Conservation (phyloP, 2,329 filamentous ascomycete species). For the Ceratocystis harringtonii region DNA sequence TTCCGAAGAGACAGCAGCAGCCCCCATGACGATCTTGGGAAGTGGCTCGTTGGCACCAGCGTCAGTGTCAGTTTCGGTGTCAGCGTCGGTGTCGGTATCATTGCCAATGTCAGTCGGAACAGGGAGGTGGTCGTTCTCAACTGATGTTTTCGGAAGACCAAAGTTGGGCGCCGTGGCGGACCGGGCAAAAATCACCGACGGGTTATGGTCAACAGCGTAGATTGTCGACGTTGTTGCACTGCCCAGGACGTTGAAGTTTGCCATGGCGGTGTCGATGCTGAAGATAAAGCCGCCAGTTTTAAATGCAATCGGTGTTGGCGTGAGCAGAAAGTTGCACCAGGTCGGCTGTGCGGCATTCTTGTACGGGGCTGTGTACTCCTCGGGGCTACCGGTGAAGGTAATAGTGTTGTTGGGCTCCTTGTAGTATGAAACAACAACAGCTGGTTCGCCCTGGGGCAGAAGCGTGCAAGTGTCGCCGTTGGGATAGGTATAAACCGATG, state of each 20-base stretch:
- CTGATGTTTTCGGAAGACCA: constrained; percentile 18
- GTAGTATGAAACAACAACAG: constrained; percentile 32
- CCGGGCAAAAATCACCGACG: constrained; percentile 30
- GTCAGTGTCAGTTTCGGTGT: too few species aligned
- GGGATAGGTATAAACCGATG: constrained; percentile 11
- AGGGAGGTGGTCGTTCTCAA: constrained; percentile 10
- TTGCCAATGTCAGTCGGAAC: constrained; percentile 1
- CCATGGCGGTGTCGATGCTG: constrained; percentile 2
- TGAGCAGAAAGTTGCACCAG: constrained; percentile 25
- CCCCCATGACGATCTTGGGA: constrained; percentile 4
- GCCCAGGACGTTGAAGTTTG: constrained; percentile 17
- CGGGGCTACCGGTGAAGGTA: constrained; percentile 33
- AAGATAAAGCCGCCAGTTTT: constrained; percentile 16
- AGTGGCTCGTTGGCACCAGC: neutral
- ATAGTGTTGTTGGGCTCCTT: constrained; percentile 29
- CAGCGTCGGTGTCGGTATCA: neutral
- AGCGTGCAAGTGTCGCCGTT: constrained; percentile 23
- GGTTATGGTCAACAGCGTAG: constrained; percentile 41
- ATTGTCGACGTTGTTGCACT: constrained; percentile 28
- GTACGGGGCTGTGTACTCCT: constrained; percentile 34
- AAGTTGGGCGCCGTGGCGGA: constrained; percentile 29
- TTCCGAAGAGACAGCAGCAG: neutral
- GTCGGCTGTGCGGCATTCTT: constrained; percentile 28
- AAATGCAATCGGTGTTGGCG: constrained; percentile 9
- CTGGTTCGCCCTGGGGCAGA: constrained; percentile 21